These are phyloP conservation scores for Boletus holoroseus DNA, from an alignment of 1,284 basidiomycete species.

Conservation along the genomic window DNA sequence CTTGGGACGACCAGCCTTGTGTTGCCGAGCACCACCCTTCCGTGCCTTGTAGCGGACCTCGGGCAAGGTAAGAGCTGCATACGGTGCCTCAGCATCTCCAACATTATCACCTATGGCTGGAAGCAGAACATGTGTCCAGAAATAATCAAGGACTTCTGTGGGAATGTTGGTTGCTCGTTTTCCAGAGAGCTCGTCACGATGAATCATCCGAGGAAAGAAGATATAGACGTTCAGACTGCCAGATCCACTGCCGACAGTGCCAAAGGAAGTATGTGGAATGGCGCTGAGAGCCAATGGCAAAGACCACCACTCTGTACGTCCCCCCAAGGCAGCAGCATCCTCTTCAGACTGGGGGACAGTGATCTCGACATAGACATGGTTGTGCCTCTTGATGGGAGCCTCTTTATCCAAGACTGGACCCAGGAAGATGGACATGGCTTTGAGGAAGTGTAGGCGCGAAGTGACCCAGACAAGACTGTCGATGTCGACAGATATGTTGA, in stretches of 20 bases:
- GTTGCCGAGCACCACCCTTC: not conserved
- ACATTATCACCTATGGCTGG: not conserved
- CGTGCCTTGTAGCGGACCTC: not conserved
- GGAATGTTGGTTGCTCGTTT: not conserved
- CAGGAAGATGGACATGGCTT: no score
- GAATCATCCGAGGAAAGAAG: not conserved
- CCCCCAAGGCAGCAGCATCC: no score
- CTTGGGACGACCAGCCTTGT: no score
- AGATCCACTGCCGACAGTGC: not conserved
- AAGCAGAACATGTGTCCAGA: not conserved
- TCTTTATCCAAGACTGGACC: no score
- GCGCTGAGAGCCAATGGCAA: not conserved
- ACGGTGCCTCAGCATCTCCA: no score
- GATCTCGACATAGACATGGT: no score
- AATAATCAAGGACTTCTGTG: not conserved
- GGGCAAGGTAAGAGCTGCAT: not conserved
- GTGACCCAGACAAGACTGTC: no score
- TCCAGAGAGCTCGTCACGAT: not conserved
- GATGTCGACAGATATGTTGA: no score
- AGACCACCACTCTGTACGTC: not conserved
- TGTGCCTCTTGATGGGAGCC: no score
- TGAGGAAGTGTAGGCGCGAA: no score
- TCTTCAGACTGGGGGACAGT: no score
- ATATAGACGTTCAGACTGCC: not conserved
- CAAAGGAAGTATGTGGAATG: not conserved